A percentile compares a stretch with the other conserved stretches of the same genome.
phyloP scores from a whole-genome alignment of 352 stramenopile species.

The Elongisporangium prolatum region DNA sequence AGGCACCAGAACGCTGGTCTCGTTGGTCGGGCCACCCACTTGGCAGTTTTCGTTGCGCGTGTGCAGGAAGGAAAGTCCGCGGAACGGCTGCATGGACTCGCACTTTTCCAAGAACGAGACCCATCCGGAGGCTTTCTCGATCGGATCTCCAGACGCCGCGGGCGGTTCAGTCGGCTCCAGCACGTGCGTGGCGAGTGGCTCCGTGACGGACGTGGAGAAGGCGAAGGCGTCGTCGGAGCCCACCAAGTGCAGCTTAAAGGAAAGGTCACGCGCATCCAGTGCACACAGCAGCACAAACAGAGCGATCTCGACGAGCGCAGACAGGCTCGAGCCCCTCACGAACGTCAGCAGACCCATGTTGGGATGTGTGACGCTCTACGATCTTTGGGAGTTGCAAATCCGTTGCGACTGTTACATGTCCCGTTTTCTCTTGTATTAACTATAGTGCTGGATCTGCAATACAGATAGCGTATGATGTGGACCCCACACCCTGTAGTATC shows the following conservation, averaged over 20 bases:
- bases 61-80: conserved; percentile 1
- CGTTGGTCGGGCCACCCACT: conserved; percentile 21
- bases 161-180: conserved; percentile 6
- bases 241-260: conserved; percentile 55
- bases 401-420: too few relatives aligned
- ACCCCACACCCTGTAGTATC: not conserved
- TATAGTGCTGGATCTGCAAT: too few relatives aligned
- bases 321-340: too few relatives aligned
- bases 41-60: conserved; percentile 12
- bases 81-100: conserved; percentile 21
- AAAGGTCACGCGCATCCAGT: conserved; percentile 50
- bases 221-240: conserved; percentile 30
- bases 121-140: conserved; percentile 30
- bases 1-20: conserved; percentile 10
- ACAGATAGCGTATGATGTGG: too few relatives aligned
- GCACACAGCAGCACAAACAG: conserved; percentile 24
- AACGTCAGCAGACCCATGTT: too few relatives aligned
- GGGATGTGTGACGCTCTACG: too few relatives aligned
- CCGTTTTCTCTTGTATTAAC: too few relatives aligned
- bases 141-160: conserved; percentile 11
- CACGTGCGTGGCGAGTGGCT: conserved; percentile 9
- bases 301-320: conserved; percentile 17
- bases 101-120: conserved; percentile 45
- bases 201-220: conserved; percentile 25
- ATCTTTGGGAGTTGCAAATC: too few relatives aligned